A percentile compares a stretch with the other conserved stretches of the same genome.
Conservation (phyloP, 2,329 filamentous ascomycete species). For the Fusarium papillatum region DNA sequence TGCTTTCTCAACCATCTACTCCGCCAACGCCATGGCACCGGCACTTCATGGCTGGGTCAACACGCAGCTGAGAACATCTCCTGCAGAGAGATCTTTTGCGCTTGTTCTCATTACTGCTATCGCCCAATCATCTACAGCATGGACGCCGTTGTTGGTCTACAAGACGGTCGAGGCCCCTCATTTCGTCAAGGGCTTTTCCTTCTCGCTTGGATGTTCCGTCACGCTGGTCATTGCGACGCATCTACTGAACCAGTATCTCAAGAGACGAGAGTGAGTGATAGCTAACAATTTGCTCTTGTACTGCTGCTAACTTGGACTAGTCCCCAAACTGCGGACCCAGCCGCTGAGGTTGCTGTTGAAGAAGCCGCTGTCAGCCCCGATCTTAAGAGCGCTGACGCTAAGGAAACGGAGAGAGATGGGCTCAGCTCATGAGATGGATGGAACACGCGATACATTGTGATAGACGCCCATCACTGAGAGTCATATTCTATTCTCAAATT, state of each 20-base stretch:
- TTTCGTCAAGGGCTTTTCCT: background rate
- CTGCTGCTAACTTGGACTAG: too few species aligned
- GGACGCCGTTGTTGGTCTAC: background rate
- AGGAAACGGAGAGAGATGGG: background rate
- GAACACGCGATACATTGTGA: background rate
- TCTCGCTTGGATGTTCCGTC: background rate
- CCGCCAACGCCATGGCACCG: background rate
- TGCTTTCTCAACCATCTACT: background rate
- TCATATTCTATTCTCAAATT: background rate
- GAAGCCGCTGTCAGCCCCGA: background rate
- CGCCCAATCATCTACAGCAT: background rate
- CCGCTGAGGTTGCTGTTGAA: background rate
- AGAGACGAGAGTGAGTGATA: background rate
- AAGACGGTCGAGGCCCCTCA: background rate
- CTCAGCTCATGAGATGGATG: background rate
- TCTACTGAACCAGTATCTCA: background rate
- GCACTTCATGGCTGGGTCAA: background rate
- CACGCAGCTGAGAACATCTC: background rate
- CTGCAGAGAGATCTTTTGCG: background rate
- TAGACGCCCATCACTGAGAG: background rate
- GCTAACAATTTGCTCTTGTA: too few species aligned
- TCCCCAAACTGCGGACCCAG: background rate
- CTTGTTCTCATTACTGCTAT: background rate
- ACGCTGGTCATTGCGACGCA: background rate
- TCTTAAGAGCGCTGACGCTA: background rate